Evolutionary conservation across 345 rosid species (phyloP).

Genomic region (Salix dunnii): DNA sequence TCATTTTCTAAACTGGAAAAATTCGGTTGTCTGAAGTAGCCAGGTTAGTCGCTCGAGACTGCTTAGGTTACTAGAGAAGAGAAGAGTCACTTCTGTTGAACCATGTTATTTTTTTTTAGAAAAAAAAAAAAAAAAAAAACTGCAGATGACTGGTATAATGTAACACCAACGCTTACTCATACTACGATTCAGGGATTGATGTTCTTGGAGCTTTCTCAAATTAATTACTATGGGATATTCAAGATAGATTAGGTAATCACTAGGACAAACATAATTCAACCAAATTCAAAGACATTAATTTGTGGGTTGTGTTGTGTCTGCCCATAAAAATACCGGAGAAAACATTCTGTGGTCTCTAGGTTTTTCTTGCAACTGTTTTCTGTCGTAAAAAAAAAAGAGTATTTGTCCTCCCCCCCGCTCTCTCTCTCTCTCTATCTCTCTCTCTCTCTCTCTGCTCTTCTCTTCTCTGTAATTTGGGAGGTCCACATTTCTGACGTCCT

Average conservation of each 20-base stretch:
- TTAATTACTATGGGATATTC: background rate
- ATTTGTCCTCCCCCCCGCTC: background rate
- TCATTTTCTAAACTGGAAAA: background rate
- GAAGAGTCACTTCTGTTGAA: background rate
- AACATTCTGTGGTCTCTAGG: conserved; percentile 11
- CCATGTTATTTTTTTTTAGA: no score
- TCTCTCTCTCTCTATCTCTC: background rate
- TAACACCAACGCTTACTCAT: background rate
- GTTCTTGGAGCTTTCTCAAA: background rate
- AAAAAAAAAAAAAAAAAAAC: no score
- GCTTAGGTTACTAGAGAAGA: no score
- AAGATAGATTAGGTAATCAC: background rate
- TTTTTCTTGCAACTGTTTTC: conserved; percentile 26
- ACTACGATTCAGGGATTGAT: no score
- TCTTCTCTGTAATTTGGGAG: conserved; percentile 12
- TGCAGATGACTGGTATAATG: background rate
- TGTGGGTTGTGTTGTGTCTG: background rate
- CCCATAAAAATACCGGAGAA: background rate
- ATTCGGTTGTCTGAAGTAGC: background rate
- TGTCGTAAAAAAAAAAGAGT: conserved; percentile 6
- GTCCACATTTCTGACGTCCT: conserved; percentile 40
- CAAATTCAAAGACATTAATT: background rate
- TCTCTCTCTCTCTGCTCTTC: background rate
- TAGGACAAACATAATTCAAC: background rate
- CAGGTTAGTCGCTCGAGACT: background rate